Base-by-base conservation (phyloP, 2,329 filamentous ascomycete genomes). In the Aspergillus sp. region DNA sequence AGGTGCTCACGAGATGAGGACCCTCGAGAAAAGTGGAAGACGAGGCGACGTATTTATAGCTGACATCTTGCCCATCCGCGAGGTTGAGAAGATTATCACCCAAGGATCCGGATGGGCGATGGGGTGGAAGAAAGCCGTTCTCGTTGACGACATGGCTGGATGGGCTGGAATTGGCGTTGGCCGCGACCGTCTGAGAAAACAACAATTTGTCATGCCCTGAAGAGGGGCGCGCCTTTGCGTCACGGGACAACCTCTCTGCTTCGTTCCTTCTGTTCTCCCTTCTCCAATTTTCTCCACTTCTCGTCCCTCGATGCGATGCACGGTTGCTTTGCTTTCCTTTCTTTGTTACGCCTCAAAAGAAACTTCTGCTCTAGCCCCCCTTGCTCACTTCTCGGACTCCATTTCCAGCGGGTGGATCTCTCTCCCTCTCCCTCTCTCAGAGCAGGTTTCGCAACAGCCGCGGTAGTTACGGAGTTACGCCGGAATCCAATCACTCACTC, bases 121-220 rank as follows among this genome's bases (percentile, higher is more conserved):
- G 11, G 30, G 11, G 30, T 13, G 32, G 10, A 13, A 36, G 32
- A 36, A 13, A 36, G 19, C 32, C 21, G 23, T 51, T 32, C 15
- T 55, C 48, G 50, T 57, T 57, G 60, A 62, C 61, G 57, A 60
- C 54, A 62, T 62, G 53, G 53, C 47, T 49, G 60, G 30, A 42
- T 49, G 41, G 38, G 38, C 54, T 23, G 32, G 50, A 51, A 36
- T 13, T 36, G 32, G 32, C 32, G 32, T 11, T 44, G 42, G 41
- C 44, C n/a, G 41, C 27, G 59, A 47, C 57, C 54, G 57, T 42
- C 27, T 17, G 86, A 86, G 25, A 27, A 27, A 27, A 27, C 25
- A 8, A 59, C 66, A 63, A 64, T 67, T 66, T 64, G 63, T 66
- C 63, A 66, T 63, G 60, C 56, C 30, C 32, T 36, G 27, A 56